phyloP scores from a whole-genome alignment of 2,329 filamentous ascomycete species.

The Aspergillus flavus region DNA sequence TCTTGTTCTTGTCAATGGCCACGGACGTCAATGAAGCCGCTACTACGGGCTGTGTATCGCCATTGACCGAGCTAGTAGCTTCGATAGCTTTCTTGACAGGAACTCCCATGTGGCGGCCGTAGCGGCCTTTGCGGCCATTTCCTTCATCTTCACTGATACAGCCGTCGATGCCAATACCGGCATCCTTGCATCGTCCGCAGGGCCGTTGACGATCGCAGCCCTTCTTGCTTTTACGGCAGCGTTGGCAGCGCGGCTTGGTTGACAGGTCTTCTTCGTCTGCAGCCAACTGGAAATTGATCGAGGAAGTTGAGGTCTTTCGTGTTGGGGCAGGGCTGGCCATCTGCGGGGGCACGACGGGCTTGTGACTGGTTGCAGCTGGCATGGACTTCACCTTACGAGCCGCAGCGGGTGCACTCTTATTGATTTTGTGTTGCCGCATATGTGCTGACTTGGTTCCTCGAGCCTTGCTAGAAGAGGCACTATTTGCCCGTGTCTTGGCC shows the following conservation, averaged over 20 bases:
- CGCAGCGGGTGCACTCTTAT: conserved; percentile 37
- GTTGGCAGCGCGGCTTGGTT: conserved; percentile 93
- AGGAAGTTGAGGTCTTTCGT: conserved; percentile 59
- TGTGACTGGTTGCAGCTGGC: conserved; percentile 20
- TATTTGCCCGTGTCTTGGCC: conserved; percentile 51
- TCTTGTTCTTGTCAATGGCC: conserved; percentile 65
- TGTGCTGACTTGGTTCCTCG: conserved; percentile 32
- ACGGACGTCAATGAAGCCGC: conserved; percentile 33
- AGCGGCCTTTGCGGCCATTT: conserved; percentile 93
- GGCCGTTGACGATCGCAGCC: conserved; percentile 96
- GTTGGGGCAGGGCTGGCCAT: conserved; percentile 50
- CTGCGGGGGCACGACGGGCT: conserved; percentile 46
- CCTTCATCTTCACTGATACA: conserved; percentile 98
- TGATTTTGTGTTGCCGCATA: conserved; percentile 32
- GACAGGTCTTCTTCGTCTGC: conserved; percentile 87
- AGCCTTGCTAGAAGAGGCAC: conserved; percentile 33
- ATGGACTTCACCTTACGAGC: conserved; percentile 43
- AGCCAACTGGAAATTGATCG: conserved; percentile 63
- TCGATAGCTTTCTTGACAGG: conserved; percentile 61
- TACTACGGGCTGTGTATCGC: conserved; percentile 49
- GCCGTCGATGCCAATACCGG: conserved; percentile 87
- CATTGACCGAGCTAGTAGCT: conserved; percentile 52
- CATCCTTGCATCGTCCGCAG: conserved; percentile 93
- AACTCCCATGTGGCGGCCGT: conserved; percentile 71
- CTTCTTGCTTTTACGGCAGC: conserved; percentile 99